A percentile compares a stretch with the other conserved stretches of the same genome.
phyloP scores from a whole-genome alignment of 2,329 filamentous ascomycete genomes.

The Hysterium pulicare region DNA sequence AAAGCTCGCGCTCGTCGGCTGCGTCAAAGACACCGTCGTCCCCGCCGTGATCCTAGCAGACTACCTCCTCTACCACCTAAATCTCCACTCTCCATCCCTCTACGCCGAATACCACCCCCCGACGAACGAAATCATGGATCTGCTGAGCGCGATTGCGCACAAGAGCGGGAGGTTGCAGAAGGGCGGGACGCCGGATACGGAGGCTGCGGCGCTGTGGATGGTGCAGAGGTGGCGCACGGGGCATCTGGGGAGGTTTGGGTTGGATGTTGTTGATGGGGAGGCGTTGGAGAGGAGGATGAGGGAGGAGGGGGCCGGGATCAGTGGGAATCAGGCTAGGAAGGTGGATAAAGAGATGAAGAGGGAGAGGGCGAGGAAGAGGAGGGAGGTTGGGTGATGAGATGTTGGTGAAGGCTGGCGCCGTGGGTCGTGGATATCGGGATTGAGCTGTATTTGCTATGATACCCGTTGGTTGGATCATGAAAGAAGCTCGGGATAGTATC shows the following conservation, averaged over 20 bases:
- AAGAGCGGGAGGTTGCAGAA: slow-evolving; percentile 73
- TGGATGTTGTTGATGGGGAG: slow-evolving; percentile 70
- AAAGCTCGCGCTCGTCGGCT: slow-evolving; percentile 86
- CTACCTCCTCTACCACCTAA: slow-evolving; percentile 84
- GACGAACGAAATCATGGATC: slow-evolving; percentile 77
- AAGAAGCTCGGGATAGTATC: too few relatives aligned
- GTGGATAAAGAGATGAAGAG: slow-evolving; percentile 54
- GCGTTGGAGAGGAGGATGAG: slow-evolving; percentile 53
- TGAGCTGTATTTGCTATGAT: too few relatives aligned
- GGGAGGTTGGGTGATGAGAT: neutral
- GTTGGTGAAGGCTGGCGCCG: neutral
- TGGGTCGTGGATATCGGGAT: too few relatives aligned
- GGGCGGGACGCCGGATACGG: slow-evolving; percentile 67
- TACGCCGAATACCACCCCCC: slow-evolving; percentile 70
- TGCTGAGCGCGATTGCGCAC: slow-evolving; percentile 67
- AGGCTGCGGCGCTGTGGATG: slow-evolving; percentile 74
- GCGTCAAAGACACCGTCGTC: slow-evolving; percentile 86
- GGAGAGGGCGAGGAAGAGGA: slow-evolving; percentile 1
- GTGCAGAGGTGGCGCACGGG: slow-evolving; percentile 80
- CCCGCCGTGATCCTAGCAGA: slow-evolving; percentile 76
- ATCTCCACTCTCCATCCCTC: slow-evolving; percentile 58
- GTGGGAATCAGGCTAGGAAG: slow-evolving; percentile 68
- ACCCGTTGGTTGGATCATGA: too few relatives aligned
- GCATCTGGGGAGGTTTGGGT: slow-evolving; percentile 68
- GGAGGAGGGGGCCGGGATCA: slow-evolving; percentile 48